These are phyloP conservation scores for Mucor mucedo DNA, from an alignment of 371 early-diverging fungal species.

Conservation along the genomic window DNA sequence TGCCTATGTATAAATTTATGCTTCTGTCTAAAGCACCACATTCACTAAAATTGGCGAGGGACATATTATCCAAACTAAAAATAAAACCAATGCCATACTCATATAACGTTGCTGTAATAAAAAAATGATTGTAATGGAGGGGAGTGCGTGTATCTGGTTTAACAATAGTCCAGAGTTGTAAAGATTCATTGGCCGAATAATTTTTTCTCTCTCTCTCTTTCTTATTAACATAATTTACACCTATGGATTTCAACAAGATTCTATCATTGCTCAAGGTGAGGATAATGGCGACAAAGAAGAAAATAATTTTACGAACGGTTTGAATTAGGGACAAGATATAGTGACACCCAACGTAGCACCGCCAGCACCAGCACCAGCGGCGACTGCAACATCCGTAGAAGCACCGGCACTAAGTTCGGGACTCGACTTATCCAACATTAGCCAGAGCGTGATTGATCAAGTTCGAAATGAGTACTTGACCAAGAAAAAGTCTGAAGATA, in stretches of 20 bases:
- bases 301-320: background rate
- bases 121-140: too few species aligned
- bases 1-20: too few species aligned
- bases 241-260: constrained; percentile 10
- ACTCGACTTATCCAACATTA: constrained; percentile 36
- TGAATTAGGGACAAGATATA: constrained; percentile 19
- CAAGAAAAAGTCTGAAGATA: constrained; percentile 11
- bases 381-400: background rate
- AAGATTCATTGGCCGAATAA: too few species aligned
- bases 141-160: too few species aligned
- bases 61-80: too few species aligned
- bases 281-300: background rate
- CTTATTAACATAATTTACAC: background rate
- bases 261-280: constrained; percentile 21
- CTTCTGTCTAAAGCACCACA: too few species aligned
- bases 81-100: too few species aligned
- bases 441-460: constrained; percentile 42
- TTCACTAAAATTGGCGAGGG: too few species aligned
- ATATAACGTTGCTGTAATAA: too few species aligned
- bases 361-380: constrained; percentile 1
- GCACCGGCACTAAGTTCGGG: constrained; percentile 12
- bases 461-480: constrained; percentile 45
- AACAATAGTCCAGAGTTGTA: too few species aligned
- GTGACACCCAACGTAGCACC: constrained; percentile 1
- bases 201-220: too few species aligned